Base-by-base conservation (phyloP, 345 rosid species). In the Dimocarpus longan region DNA sequence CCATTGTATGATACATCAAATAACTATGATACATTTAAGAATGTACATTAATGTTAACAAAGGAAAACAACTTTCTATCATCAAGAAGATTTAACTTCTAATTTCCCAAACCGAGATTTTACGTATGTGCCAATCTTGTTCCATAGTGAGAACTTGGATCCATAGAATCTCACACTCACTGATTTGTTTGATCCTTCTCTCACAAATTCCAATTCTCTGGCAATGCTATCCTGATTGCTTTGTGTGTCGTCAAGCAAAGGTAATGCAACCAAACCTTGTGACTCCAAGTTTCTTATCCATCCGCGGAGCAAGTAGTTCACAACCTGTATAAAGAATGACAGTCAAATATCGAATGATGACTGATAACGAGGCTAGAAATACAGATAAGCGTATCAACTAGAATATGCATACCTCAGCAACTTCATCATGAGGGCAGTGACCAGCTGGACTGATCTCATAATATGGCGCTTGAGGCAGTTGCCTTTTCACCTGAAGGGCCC, bases 371-470 rank as follows among this genome's bases (percentile, higher is more conserved):
- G 24, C 24, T 18, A 21, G 64, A 59, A 59, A 48, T 26, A 54
- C 7, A 10, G 26, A 21, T 2, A 52, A 13, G 66, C 56, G 56
- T 28, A 48, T 5, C 6, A 77, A 54, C 0, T 43, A 68, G 13
- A 68, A 59, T 65, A 68, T 66, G 24, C 50, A 71, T 87, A 93
- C 99, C 99, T 96, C 99, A 12, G 99, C 97, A 81, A 96, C 97
- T 91, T 96, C 99, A 74, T 96, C 98, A 66, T 96, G 99, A 74
- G 99, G 99, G 88, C 99, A 96, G 84, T 96, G 99, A 76, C 99
- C 99, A 5, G 99, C 99, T 12, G 99, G 98, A 83, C 97, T 96
- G 86, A 96, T 91, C 82, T 93, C 94, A 19, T 96, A 96, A 84
- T 91, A 93, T 19, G 94, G 92, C 76, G 97, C 90, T 70, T 90